A percentile compares a stretch with the other conserved stretches of the same genome.
Evolutionary conservation across 2,329 filamentous ascomycete genomes (phyloP).

Genomic region (Fusarium goolgardi): DNA sequence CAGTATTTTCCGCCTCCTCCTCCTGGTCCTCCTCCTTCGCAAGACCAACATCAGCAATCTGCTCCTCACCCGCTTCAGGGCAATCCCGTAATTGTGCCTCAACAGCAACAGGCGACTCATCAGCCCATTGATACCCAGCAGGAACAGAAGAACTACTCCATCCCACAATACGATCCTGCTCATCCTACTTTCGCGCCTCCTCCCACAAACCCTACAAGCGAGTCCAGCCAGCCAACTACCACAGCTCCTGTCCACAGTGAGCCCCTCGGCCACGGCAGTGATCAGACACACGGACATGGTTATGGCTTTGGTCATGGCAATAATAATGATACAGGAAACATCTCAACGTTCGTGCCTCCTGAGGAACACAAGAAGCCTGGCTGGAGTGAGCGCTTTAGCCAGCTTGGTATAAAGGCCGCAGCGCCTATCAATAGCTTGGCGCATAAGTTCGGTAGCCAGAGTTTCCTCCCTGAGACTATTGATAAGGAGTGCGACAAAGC

Average conservation of each 20-base stretch:
- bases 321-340: conserved; percentile 5
- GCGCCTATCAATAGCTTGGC: conserved; percentile 83
- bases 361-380: conserved; percentile 43
- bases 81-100: conserved; percentile 29
- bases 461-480: conserved; percentile 86
- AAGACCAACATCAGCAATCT: conserved; percentile 34
- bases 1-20: conserved; percentile 46
- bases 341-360: conserved; percentile 19
- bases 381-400: conserved; percentile 50
- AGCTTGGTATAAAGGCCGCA: conserved; percentile 62
- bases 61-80: conserved; percentile 36
- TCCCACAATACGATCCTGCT: conserved; percentile 50
- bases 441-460: conserved; percentile 84
- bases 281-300: background rate
- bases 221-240: conserved; percentile 9
- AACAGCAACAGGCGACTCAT: conserved; percentile 18
- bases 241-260: conserved; percentile 8
- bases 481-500: conserved; percentile 94
- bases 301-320: background rate
- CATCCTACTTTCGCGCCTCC: conserved; percentile 49
- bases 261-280: background rate
- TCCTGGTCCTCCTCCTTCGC: conserved; percentile 42
- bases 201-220: conserved; percentile 36
- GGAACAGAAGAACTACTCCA: conserved; percentile 42
- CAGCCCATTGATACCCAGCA: conserved; percentile 15